Percentiles rank a stretch among this genome's conserved stretches.
These are phyloP conservation scores for Aurinia saxatilis DNA, from an alignment of 345 rosid species.

Conservation along the genomic window DNA sequence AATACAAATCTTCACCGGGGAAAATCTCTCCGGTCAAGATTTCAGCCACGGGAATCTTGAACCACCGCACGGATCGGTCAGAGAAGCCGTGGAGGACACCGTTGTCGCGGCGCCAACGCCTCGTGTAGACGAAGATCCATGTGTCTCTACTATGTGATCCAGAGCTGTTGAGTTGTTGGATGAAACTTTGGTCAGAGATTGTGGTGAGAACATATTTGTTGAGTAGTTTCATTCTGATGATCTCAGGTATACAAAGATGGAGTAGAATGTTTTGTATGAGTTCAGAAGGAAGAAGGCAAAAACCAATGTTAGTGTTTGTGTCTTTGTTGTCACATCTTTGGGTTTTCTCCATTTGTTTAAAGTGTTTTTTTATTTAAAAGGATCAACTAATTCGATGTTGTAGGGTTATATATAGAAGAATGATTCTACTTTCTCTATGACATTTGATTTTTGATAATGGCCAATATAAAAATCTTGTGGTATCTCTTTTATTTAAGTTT, in stretches of 20 bases:
- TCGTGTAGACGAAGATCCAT: conserved; percentile 69
- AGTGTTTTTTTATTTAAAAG: background rate
- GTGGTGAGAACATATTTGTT: conserved; percentile 36
- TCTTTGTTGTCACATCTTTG: conserved; percentile 25
- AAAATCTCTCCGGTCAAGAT: conserved; percentile 31
- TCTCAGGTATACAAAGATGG: conserved; percentile 52
- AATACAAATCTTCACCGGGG: conserved; percentile 48
- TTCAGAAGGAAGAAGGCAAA: conserved; percentile 74
- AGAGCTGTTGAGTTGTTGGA: conserved; percentile 37
- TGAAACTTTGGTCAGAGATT: conserved; percentile 50
- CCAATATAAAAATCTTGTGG: background rate
- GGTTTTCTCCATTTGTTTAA: conserved; percentile 19
- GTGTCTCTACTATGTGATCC: conserved; percentile 41
- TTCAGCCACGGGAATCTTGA: conserved; percentile 44
- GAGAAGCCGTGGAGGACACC: conserved; percentile 46
- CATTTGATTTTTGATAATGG: background rate
- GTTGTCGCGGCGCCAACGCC: conserved; percentile 62
- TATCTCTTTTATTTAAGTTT: background rate
- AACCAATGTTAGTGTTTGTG: conserved; percentile 35
- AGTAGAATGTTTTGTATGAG: conserved; percentile 65
- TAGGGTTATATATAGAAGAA: conserved; percentile 10
- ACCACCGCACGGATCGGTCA: conserved; percentile 43
- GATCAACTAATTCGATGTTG: conserved; percentile 12
- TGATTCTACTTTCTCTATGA: background rate
- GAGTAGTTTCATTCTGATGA: conserved; percentile 46